Percentiles rank a stretch among this genome's conserved stretches.
These are phyloP conservation scores for Suillus cothurnatus DNA, from an alignment of 768 basidiomycete species.

Conservation along the genomic window DNA sequence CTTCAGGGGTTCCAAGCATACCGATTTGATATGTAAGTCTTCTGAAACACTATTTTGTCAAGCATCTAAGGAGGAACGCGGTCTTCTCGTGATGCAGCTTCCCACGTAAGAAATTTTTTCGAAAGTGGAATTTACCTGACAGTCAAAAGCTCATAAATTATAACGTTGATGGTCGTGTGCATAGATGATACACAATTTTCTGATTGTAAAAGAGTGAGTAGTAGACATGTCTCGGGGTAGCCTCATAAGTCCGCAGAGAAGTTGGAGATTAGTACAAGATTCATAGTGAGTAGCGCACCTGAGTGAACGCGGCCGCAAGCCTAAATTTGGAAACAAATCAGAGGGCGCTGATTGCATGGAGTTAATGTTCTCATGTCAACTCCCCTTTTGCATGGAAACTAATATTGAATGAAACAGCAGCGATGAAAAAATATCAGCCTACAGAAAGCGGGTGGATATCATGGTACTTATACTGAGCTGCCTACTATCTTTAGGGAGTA, in stretches of 20 bases:
- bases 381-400: background rate
- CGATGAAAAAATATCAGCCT: background rate
- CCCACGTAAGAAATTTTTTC: background rate
- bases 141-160: background rate
- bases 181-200: background rate
- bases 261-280: background rate
- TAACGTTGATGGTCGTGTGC: background rate
- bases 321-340: background rate
- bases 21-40: background rate
- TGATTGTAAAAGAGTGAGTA: background rate
- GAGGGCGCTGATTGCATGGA: background rate
- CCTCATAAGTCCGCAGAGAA: background rate
- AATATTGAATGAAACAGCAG: background rate
- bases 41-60: background rate
- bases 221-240: background rate
- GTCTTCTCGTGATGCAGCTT: background rate
- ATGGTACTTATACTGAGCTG: no score
- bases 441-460: background rate
- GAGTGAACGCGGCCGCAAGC: background rate
- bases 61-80: background rate
- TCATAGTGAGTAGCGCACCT: background rate
- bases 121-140: background rate
- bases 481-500: background rate
- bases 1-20: background rate
- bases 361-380: background rate